phyloP scores from a whole-genome alignment of 495 filamentous ascomycete species.

The Penicillium bovifimosum region DNA sequence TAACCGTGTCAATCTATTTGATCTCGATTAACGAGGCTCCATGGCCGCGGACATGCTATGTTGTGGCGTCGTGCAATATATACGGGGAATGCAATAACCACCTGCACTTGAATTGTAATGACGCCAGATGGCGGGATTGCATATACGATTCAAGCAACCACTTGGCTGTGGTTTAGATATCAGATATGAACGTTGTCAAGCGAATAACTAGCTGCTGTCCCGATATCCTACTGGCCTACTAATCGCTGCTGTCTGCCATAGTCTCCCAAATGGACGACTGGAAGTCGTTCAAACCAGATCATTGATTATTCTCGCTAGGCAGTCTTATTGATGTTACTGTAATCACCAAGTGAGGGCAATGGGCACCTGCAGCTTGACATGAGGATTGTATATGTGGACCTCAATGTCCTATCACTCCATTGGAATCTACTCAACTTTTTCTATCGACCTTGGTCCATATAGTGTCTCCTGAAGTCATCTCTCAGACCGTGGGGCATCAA shows the following conservation, averaged over 20 bases:
- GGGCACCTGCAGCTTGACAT: too few relatives aligned
- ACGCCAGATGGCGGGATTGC: neutral
- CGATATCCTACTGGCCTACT: neutral
- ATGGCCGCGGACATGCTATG: neutral
- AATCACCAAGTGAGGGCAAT: neutral
- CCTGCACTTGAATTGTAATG: neutral
- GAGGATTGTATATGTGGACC: too few relatives aligned
- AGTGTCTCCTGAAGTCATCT: too few relatives aligned
- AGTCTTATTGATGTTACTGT: neutral
- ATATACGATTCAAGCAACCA: neutral
- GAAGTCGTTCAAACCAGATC: neutral
- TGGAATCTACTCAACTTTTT: too few relatives aligned
- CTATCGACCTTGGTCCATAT: too few relatives aligned
- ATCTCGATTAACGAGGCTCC: neutral
- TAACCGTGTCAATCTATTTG: neutral
- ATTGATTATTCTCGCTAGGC: neutral
- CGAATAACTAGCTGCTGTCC: neutral
- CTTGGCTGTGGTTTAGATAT: neutral
- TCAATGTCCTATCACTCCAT: too few relatives aligned
- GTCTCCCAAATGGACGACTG: neutral
- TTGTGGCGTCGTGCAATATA: neutral
- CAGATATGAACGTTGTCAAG: neutral
- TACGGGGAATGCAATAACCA: too few relatives aligned
- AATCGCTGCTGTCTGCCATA: neutral
- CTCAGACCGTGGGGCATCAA: too few relatives aligned